A percentile compares a stretch with the other conserved stretches of the same genome.
Conservation (phyloP, 2,329 filamentous ascomycete genomes). For the Cercospora janseana region DNA sequence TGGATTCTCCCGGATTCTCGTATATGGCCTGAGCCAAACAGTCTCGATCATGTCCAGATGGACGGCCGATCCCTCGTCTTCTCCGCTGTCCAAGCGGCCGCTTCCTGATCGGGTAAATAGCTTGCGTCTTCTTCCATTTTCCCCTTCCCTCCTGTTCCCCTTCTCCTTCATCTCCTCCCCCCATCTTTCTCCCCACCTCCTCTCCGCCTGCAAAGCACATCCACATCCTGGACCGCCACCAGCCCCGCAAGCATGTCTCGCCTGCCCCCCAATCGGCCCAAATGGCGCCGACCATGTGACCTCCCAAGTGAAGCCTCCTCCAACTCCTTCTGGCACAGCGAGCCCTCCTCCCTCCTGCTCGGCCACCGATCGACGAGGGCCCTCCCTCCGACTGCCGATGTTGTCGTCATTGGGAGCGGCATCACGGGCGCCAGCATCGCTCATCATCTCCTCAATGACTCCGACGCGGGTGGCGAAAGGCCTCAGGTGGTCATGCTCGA, state of each 20-base stretch:
- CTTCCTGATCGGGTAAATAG: too few relatives aligned
- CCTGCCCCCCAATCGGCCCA: constrained; percentile 24
- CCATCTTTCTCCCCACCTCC: not conserved
- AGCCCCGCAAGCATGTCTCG: not conserved
- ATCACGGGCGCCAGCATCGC: constrained; percentile 74
- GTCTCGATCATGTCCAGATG: too few relatives aligned
- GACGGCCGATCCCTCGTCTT: too few relatives aligned
- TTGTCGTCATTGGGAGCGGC: constrained; percentile 71
- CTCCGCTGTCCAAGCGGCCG: too few relatives aligned
- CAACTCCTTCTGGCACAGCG: constrained; percentile 69
- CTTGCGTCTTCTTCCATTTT: too few relatives aligned
- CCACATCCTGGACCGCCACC: not conserved
- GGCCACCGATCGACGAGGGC: constrained; percentile 66
- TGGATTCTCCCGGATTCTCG: too few relatives aligned
- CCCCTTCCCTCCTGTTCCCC: too few relatives aligned
- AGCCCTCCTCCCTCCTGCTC: constrained; percentile 62
- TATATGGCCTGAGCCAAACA: too few relatives aligned
- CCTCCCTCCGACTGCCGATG: constrained; percentile 62
- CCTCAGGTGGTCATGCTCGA: constrained; percentile 69
- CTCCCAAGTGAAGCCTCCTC: constrained; percentile 31
- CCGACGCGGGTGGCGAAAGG: constrained; percentile 46
- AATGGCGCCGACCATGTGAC: constrained; percentile 23
- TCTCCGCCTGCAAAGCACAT: not conserved
- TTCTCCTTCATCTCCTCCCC: not conserved
- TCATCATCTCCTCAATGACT: constrained; percentile 46